Evolutionary conservation across 768 basidiomycete species (phyloP), one percentile per base, ranked within the genome.

Genomic region (Pleurotus ostreatus): DNA sequence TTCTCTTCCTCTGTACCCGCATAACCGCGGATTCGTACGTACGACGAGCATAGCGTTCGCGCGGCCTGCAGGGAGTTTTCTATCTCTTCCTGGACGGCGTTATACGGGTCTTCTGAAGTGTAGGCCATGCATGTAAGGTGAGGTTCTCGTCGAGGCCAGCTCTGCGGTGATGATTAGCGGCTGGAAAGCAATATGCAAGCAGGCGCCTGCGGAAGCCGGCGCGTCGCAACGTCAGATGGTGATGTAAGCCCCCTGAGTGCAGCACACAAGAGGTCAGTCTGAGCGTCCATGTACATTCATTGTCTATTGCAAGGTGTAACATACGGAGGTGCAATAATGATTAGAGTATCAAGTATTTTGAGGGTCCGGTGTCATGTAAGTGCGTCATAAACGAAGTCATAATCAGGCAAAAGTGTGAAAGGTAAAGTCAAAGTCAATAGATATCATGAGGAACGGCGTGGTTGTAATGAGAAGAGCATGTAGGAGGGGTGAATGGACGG

Each of bases 11-110:
- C 54, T 18, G 44, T 40, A 22, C 55, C 8, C 6, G 39, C 63
- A 82, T 91, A 66, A 80, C 88, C 59, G 9, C 83, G 80, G 68
- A 93, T 93, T 15, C 92, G 87, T 30, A 84, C 64, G 74, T 85
- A 92, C 4, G 92, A 91, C 3, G 89, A 79, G 45, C 83, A 80
- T 52, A 94, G 74, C 53, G 88, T 86, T 15, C 79, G 73, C 43
- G 90, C 86, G 3, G 83, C 76, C 65, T 88, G 84, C 26, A 94
- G 71, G 7, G 90, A 86, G 11, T 77, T 70, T 59, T 92, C 88
- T 18, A 95, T 84, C 70, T 95, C 93, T 58, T 83, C 84, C 65
- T 89, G 85, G 1, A 94, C 91, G 37, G 83, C 88, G 74, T 93
- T 88, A 69, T 94, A 95, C 41, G 93, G 93, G 72, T 95, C 93